Conservation (phyloP, 2,329 filamentous ascomycete species). For the Cordyceps pruinosa region DNA sequence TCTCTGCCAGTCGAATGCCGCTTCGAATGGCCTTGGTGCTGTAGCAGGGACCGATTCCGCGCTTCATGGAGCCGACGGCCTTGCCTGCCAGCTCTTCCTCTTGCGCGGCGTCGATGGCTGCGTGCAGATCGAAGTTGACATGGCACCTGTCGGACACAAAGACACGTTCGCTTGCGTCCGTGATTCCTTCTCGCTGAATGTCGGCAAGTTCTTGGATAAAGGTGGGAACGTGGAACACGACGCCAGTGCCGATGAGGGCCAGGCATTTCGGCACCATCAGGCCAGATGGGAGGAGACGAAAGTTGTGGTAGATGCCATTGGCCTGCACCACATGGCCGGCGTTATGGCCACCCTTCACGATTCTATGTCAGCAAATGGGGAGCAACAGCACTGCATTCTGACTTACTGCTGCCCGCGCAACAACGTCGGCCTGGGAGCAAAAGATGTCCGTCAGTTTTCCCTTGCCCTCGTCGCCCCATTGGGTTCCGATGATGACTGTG, state of each 20-base stretch:
- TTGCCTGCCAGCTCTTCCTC: slow-evolving; percentile 37
- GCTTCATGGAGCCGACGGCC: slow-evolving; percentile 23
- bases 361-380: too few species aligned
- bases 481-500: background rate
- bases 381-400: too few species aligned
- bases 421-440: slow-evolving; percentile 1
- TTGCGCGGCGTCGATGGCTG: slow-evolving; percentile 60
- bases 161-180: slow-evolving; percentile 36
- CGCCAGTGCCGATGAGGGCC: slow-evolving; percentile 2
- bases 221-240: slow-evolving; percentile 7
- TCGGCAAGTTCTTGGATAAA: slow-evolving; percentile 25
- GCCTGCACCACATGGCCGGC: slow-evolving; percentile 4
- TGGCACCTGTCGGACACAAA: slow-evolving; percentile 55
- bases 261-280: slow-evolving; percentile 3
- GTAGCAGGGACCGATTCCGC: slow-evolving; percentile 18
- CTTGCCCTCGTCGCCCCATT: slow-evolving; percentile 6
- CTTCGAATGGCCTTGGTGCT: slow-evolving; percentile 37
- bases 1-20: slow-evolving; percentile 57
- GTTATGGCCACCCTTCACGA: background rate
- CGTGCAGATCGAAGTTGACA: slow-evolving; percentile 56
- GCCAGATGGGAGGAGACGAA: slow-evolving; percentile 2
- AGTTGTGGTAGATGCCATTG: slow-evolving; percentile 8
- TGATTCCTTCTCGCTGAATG: slow-evolving; percentile 29
- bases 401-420: slow-evolving; percentile 6
- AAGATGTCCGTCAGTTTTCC: slow-evolving; percentile 4